A percentile compares a stretch with the other conserved stretches of the same genome.
Evolutionary conservation across 306 rosid species (phyloP).

Genomic region (Castanospermum australe): DNA sequence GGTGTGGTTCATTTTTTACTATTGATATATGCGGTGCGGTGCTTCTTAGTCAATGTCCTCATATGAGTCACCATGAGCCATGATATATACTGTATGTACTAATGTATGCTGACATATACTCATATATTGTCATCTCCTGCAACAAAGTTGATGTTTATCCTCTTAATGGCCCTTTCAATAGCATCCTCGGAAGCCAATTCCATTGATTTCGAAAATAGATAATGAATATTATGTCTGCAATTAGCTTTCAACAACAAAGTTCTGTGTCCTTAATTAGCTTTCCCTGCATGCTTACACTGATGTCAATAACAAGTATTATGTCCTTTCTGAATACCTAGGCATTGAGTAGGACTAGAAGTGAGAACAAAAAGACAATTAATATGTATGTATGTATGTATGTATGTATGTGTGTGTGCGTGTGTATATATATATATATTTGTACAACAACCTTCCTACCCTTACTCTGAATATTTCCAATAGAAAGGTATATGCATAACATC

Average conservation of each 20-base stretch:
- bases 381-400: no score
- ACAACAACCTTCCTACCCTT: conserved; percentile 58
- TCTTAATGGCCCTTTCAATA: conserved; percentile 72
- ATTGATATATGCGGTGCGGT: no score
- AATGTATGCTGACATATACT: no score
- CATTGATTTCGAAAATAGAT: conserved; percentile 67
- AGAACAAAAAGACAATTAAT: conserved; percentile 11
- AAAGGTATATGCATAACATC: conserved; percentile 64
- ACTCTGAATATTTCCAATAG: conserved; percentile 55
- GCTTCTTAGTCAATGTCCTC: no score
- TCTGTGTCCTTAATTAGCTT: conserved; percentile 68
- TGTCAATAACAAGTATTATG: conserved; percentile 71
- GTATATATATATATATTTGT: background rate
- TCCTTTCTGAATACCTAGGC: conserved; percentile 76
- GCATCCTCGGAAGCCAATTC: conserved; percentile 70
- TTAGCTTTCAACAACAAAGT: no score
- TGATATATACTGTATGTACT: no score
- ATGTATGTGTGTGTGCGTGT: no score
- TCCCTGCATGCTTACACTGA: conserved; percentile 89
- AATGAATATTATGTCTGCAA: no score
- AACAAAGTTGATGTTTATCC: conserved; percentile 64
- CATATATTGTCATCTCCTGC: conserved; percentile 75
- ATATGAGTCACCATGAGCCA: no score
- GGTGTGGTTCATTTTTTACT: no score
- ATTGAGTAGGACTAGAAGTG: conserved; percentile 28